Conservation (phyloP, 2,329 filamentous ascomycete genomes). For the Colletotrichum sp. region DNA sequence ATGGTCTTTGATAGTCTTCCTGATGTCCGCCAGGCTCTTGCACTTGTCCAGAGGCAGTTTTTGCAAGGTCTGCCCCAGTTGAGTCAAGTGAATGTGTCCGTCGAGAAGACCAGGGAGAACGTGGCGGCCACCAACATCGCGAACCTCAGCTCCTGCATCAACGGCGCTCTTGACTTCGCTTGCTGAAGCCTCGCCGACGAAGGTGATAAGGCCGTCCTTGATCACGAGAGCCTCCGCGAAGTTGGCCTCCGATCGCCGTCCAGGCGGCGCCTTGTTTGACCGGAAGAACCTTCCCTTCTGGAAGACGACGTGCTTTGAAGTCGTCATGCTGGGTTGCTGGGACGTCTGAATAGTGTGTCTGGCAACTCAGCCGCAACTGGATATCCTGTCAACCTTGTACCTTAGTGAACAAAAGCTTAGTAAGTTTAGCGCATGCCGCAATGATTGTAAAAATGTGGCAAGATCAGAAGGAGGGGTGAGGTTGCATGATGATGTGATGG, state of each 20-base stretch:
- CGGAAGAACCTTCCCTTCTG: slow-evolving; percentile 16
- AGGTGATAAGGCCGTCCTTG: slow-evolving; percentile 35
- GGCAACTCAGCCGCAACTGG: not conserved
- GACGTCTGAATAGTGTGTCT: not conserved
- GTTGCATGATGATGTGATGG: not conserved
- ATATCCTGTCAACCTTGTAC: not conserved
- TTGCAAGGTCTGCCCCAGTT: slow-evolving; percentile 57
- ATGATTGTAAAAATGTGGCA: not conserved
- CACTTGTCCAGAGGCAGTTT: slow-evolving; percentile 54
- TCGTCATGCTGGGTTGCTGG: not conserved
- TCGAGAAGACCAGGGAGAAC: slow-evolving; percentile 62
- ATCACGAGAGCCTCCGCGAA: slow-evolving; percentile 39
- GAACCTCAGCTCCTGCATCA: slow-evolving; percentile 19
- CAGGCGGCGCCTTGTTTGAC: not conserved
- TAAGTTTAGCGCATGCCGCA: not conserved
- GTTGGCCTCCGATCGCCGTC: slow-evolving; percentile 22
- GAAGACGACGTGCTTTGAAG: slow-evolving; percentile 3
- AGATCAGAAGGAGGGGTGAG: not conserved
- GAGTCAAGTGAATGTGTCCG: slow-evolving; percentile 61
- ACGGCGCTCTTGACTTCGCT: slow-evolving; percentile 24
- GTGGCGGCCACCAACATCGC: slow-evolving; percentile 36
- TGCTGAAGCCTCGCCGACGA: slow-evolving; percentile 35
- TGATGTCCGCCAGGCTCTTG: slow-evolving; percentile 53
- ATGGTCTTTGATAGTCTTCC: slow-evolving; percentile 46
- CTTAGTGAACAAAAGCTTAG: not conserved